A percentile compares a stretch with the other conserved stretches of the same genome.
Evolutionary conservation across 208 protist species (phyloP).

Genomic region (Naegleria gruberi): DNA sequence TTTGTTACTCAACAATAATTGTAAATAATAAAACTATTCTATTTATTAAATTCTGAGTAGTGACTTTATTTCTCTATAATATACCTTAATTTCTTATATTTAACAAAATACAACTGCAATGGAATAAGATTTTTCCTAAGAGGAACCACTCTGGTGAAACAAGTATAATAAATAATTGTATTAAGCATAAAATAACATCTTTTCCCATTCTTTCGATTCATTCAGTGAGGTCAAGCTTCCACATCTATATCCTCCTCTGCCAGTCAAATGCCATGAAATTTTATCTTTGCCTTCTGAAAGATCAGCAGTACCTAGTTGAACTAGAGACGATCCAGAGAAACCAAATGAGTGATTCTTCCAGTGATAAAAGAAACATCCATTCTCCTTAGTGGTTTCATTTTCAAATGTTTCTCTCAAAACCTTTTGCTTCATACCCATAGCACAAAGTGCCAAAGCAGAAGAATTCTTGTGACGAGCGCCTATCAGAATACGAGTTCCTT

Average conservation of each 20-base stretch:
- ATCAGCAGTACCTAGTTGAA: slow-evolving; percentile 2
- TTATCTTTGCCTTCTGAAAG: background rate
- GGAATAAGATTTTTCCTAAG: too few species aligned
- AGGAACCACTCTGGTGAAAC: too few species aligned
- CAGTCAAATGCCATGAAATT: slow-evolving; percentile 13
- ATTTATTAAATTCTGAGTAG: too few species aligned
- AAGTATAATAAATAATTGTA: too few species aligned
- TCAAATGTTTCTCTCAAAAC: background rate
- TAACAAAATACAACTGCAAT: too few species aligned
- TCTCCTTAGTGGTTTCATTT: background rate
- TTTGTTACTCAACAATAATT: too few species aligned
- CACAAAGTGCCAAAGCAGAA: background rate
- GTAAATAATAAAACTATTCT: too few species aligned
- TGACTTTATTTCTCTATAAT: too few species aligned
- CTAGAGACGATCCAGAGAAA: background rate
- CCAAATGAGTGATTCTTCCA: slow-evolving; percentile 5
- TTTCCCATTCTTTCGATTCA: background rate
- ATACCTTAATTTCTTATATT: too few species aligned
- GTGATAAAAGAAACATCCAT: background rate
- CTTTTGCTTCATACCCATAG: background rate
- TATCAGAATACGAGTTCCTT: background rate
- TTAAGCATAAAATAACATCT: slow-evolving; percentile 11
- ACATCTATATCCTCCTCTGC: slow-evolving; percentile 3
- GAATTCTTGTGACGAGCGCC: background rate
- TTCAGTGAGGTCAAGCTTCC: background rate